Conservation (phyloP, 345 rosid species). For the Salix exigua region DNA sequence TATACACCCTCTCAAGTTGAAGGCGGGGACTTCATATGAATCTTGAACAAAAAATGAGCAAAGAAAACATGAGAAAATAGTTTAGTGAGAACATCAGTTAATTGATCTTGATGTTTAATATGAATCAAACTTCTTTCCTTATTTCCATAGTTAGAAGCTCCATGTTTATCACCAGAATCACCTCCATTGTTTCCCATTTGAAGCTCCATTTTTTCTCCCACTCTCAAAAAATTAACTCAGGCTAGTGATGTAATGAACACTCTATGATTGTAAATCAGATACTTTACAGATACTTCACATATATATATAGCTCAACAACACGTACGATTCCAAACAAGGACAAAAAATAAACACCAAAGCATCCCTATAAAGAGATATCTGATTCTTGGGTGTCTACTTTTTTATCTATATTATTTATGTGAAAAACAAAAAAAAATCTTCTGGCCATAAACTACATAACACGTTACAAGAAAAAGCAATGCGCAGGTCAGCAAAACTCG, state of each 20-base stretch:
- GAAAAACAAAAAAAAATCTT: background rate
- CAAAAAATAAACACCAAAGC: slow-evolving; percentile 13
- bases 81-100: too few relatives aligned
- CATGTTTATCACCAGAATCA: slow-evolving; percentile 39
- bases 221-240: background rate
- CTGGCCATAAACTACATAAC: background rate
- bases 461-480: background rate
- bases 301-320: background rate
- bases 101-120: too few relatives aligned
- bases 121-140: slow-evolving; percentile 31
- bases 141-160: slow-evolving; percentile 7
- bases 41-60: too few relatives aligned
- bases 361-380: slow-evolving; percentile 15
- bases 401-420: background rate
- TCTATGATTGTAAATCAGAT: background rate
- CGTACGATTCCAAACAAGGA: slow-evolving; percentile 6
- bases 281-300: too few relatives aligned
- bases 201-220: slow-evolving; percentile 17
- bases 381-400: background rate
- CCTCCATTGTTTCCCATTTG: slow-evolving; percentile 24
- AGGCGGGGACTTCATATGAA: too few relatives aligned
- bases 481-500: background rate
- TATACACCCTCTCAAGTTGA: too few relatives aligned
- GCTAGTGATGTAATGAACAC: background rate
- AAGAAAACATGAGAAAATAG: too few relatives aligned